phyloP scores from a whole-genome alignment of 2,329 filamentous ascomycete species.

The Neopestalotiopsis clavispora region DNA sequence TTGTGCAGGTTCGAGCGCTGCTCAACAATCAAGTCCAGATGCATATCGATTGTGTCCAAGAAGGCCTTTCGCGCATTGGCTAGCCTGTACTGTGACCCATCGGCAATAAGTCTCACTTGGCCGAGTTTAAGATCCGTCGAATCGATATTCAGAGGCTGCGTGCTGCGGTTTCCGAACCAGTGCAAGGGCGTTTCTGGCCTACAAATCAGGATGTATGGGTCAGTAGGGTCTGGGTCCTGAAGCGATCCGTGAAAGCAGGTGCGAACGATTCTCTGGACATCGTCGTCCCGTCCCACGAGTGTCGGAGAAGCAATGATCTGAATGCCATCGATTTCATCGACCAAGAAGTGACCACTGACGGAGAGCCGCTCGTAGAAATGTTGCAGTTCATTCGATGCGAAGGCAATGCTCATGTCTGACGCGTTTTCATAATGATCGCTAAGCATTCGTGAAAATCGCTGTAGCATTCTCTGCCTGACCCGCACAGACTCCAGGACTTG shows the following conservation, averaged over 20 bases:
- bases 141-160: conserved; percentile 74
- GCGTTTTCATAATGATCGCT: conserved; percentile 96
- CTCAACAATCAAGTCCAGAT: conserved; percentile 88
- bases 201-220: conserved; percentile 86
- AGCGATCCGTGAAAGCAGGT: conserved; percentile 62
- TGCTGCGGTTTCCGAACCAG: conserved; percentile 82
- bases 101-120: conserved; percentile 85
- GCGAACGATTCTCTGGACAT: conserved; percentile 85
- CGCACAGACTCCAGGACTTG: conserved; percentile 93
- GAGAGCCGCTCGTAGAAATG: conserved; percentile 82
- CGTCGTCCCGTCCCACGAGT: conserved; percentile 74
- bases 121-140: conserved; percentile 85
- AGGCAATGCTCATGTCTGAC: conserved; percentile 89
- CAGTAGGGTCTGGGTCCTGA: conserved; percentile 70
- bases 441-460: conserved; percentile 89
- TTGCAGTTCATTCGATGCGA: conserved; percentile 69
- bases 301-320: conserved; percentile 86
- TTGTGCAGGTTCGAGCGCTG: conserved; percentile 91
- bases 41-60: conserved; percentile 77
- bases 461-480: conserved; percentile 93
- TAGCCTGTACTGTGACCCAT: conserved; percentile 80
- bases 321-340: conserved; percentile 79
- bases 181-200: conserved; percentile 77
- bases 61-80: conserved; percentile 81
- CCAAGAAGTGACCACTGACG: conserved; percentile 83